Base-by-base conservation (phyloP, 1,139 yeast genomes). In the Meyerozyma athensensis region DNA sequence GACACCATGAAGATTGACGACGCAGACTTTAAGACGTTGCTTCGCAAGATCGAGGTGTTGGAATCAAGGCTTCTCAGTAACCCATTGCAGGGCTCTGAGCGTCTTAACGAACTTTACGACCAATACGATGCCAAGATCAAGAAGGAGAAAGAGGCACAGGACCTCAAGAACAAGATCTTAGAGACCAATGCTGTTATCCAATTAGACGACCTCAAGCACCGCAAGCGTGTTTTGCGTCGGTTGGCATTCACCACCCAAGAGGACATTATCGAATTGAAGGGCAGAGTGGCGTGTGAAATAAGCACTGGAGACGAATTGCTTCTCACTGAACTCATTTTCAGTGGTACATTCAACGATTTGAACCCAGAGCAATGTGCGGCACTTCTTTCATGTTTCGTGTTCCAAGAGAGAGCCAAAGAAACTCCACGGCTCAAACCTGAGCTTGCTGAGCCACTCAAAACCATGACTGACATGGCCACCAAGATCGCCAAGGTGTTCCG, bases 241-340 rank as follows among this genome's bases (percentile, higher is more conserved):
- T 60, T 77, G 33, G 97, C 92, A 1, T 92, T 92, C 65, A 83
- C 92, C 32, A 81, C 95, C 2, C 77, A 73, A 44, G 77, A 80
- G 47, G 96, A 86, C 58, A 83, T 92, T 43, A 94, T 92, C 47
- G 97, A 92, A 56, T 72, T 92, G 49, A 94, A 94, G 65, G 99
- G 99, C 34, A 76, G 98, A 54, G 81, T 74, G 37, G 97, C 97
- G 0, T 90, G 98, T 62, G 98, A 92, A 54, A 92, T 92, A 52
- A 83, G 95, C 53, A 84, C 95, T 19, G 98, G 98, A 42, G 96
- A 89, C 59, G 97, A 89, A 61, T 67, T 92, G 41, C 60, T 92
- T 46, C 66, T 92, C 36, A 90, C 97, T 0, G 98, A 94, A 58
- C 69, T 92, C 50, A 85, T 94, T 28, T 92, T 92, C 71, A 87